These are phyloP conservation scores for Alternaria triticina DNA, from an alignment of 2,329 filamentous ascomycete genomes.

Conservation along the genomic window DNA sequence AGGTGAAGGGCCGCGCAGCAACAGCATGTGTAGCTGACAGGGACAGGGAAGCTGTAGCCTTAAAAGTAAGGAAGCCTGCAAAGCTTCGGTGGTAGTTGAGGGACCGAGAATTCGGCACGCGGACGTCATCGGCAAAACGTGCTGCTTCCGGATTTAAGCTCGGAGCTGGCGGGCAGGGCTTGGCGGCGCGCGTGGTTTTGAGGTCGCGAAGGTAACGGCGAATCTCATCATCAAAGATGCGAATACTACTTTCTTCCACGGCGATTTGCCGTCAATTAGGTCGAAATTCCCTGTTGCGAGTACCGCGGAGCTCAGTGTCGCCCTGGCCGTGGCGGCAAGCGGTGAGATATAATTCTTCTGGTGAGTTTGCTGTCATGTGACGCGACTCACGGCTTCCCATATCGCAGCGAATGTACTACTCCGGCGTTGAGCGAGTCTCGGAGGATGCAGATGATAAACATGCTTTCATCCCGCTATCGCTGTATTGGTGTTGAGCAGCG, in stretches of 20 bases:
- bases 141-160: conserved; percentile 24
- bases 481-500: not conserved
- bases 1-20: not conserved
- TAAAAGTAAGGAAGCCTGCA: conserved; percentile 13
- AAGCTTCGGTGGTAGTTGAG: conserved; percentile 33
- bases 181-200: conserved; percentile 34
- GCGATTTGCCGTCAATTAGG: conserved; percentile 31
- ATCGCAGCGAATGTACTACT: not conserved
- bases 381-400: not conserved
- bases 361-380: conserved; percentile 44
- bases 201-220: conserved; percentile 17
- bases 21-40: conserved; percentile 35
- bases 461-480: not conserved
- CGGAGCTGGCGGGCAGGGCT: conserved; percentile 23
- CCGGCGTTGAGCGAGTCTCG: not conserved
- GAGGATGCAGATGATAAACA: not conserved
- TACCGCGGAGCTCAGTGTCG: conserved; percentile 10
- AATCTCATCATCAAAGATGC: conserved; percentile 28
- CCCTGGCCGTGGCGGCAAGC: conserved; percentile 21
- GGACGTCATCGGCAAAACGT: conserved; percentile 37
- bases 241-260: conserved; percentile 28
- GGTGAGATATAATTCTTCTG: conserved; percentile 40
- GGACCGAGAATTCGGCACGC: conserved; percentile 23
- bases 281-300: conserved; percentile 5
- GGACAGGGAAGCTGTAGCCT: not conserved